These are phyloP conservation scores for Aspergillus pseudoglaucus DNA, from an alignment of 2,329 filamentous ascomycete species.

Conservation along the genomic window DNA sequence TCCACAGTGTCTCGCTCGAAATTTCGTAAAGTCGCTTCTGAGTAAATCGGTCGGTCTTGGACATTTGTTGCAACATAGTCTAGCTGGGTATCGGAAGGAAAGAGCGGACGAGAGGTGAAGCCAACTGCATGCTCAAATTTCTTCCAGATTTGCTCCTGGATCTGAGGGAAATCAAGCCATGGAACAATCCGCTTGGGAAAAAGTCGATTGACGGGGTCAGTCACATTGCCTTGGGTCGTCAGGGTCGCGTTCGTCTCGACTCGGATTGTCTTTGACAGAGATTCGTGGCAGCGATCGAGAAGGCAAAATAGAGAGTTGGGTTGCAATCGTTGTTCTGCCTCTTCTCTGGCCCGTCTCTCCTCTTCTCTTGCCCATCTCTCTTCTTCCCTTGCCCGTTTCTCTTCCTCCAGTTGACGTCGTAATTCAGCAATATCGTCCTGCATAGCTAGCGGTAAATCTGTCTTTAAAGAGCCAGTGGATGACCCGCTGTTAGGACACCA, in stretches of 20 bases:
- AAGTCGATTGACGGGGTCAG: conserved; percentile 13
- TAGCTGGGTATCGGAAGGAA: conserved; percentile 12
- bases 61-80: conserved; percentile 12
- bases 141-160: conserved; percentile 17
- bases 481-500: background rate
- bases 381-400: conserved; percentile 4
- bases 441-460: background rate
- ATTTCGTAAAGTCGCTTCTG: conserved; percentile 13
- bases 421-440: background rate
- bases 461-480: background rate
- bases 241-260: conserved; percentile 16
- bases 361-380: background rate
- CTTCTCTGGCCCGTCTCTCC: conserved; percentile 3
- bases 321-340: conserved; percentile 13
- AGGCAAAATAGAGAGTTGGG: conserved; percentile 14
- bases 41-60: conserved; percentile 15
- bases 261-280: conserved; percentile 15
- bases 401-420: conserved; percentile 4
- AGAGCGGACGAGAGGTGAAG: conserved; percentile 14
- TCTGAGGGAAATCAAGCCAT: conserved; percentile 18
- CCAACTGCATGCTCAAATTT: conserved; percentile 9
- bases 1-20: conserved; percentile 11
- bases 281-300: conserved; percentile 18
- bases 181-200: conserved; percentile 14
- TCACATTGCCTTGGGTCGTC: conserved; percentile 18